Conservation (phyloP, 2,329 filamentous ascomycete species). For the Apiospora phragmitis region DNA sequence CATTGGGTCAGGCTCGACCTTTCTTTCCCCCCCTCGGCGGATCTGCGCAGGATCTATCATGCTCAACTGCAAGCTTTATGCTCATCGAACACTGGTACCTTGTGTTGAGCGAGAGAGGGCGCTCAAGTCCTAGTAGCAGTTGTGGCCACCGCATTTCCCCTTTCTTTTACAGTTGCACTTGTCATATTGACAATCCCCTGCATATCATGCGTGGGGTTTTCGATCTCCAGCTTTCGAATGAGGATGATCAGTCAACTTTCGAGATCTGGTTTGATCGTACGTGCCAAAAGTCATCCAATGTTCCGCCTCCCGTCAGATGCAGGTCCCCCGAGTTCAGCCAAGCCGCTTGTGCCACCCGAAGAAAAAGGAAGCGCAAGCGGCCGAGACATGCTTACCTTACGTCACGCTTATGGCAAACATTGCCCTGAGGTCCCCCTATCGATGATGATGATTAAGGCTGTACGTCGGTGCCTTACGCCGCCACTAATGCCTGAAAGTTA, state of each 20-base stretch:
- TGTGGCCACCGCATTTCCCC: not conserved
- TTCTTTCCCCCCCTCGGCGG: not conserved
- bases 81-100: not conserved
- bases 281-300: not conserved
- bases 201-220: not conserved
- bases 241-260: not conserved
- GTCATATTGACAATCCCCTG: not conserved
- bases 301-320: not conserved
- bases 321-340: slow-evolving; percentile 3
- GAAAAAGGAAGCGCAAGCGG: not conserved
- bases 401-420: slow-evolving; percentile 3
- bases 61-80: not conserved
- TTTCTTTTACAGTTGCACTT: not conserved
- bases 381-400: slow-evolving; percentile 6
- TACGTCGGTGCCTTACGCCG: not conserved
- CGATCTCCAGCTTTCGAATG: not conserved
- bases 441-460: not conserved
- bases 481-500: not conserved
- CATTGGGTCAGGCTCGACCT: not conserved
- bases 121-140: not conserved
- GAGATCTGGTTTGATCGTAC: not conserved
- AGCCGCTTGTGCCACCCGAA: not conserved
- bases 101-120: not conserved
- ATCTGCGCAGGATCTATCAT: slow-evolving; percentile 3
- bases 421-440: not conserved